phyloP scores from a whole-genome alignment of 2,329 filamentous ascomycete genomes.

The Mycosphaerella arachidis region DNA sequence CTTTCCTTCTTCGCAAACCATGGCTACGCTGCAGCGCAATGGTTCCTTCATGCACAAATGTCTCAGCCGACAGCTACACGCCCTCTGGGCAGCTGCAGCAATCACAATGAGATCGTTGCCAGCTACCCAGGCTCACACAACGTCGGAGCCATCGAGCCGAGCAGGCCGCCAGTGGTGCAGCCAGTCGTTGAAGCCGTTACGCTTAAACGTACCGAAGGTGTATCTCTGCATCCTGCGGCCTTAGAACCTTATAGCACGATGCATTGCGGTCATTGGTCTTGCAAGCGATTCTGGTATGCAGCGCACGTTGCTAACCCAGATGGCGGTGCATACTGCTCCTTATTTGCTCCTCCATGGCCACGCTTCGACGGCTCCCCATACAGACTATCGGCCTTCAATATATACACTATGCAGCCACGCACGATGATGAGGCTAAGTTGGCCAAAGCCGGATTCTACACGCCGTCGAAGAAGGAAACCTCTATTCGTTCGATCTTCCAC shows the following conservation, averaged over 20 bases:
- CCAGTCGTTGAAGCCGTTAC: neutral
- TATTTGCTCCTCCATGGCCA: neutral
- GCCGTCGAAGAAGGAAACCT: neutral
- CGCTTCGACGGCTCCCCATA: neutral
- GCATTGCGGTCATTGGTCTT: neutral
- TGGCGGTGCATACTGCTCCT: neutral
- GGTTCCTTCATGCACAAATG: neutral
- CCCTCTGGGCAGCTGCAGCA: neutral
- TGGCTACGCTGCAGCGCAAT: neutral
- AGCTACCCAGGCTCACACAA: neutral
- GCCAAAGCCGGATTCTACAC: neutral
- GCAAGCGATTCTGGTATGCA: neutral
- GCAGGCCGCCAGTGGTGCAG: neutral
- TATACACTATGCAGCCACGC: neutral
- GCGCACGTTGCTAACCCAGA: neutral
- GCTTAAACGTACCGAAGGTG: neutral
- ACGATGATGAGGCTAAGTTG: neutral
- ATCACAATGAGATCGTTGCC: neutral
- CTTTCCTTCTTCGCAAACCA: neutral
- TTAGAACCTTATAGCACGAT: neutral
- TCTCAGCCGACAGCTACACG: neutral
- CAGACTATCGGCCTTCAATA: neutral
- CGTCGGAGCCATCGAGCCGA: neutral
- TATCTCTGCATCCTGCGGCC: neutral
- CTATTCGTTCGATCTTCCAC: neutral